Evolutionary conservation across 2,329 filamentous ascomycete genomes (phyloP).

Genomic region (Alternaria brassicae): DNA sequence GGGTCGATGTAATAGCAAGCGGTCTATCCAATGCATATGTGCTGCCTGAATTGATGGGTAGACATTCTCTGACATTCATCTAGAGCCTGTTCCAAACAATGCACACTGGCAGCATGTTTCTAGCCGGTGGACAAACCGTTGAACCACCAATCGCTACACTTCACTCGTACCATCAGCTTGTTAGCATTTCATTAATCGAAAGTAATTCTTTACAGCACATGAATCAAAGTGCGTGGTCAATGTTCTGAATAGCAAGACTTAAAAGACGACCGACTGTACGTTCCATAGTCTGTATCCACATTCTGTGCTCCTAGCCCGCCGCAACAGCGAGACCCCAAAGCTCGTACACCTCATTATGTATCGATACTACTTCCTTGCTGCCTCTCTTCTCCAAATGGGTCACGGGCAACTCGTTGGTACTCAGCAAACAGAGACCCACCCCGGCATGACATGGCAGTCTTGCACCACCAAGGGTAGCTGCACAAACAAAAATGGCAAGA

Average conservation of each 20-base stretch:
- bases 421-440: slow-evolving; percentile 50
- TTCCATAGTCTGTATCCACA: not conserved
- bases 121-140: not conserved
- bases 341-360: slow-evolving; percentile 31
- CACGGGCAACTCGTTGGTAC: slow-evolving; percentile 56
- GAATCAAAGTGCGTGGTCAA: not conserved
- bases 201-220: not conserved
- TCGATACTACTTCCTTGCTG: slow-evolving; percentile 50
- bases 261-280: not conserved
- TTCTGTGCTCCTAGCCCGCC: slow-evolving; percentile 4
- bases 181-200: not conserved
- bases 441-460: slow-evolving; percentile 46
- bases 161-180: not conserved
- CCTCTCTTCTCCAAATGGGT: slow-evolving; percentile 54
- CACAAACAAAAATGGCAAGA: slow-evolving; percentile 41
- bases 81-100: not conserved
- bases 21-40: not conserved
- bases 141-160: not conserved
- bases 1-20: not conserved
- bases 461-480: slow-evolving; percentile 51
- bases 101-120: not conserved
- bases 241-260: not conserved
- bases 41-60: not conserved
- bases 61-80: not conserved
- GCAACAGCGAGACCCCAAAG: not conserved